These are phyloP conservation scores for Phialemoniopsis sp. DNA, from an alignment of 2,329 filamentous ascomycete genomes.

Conservation along the genomic window DNA sequence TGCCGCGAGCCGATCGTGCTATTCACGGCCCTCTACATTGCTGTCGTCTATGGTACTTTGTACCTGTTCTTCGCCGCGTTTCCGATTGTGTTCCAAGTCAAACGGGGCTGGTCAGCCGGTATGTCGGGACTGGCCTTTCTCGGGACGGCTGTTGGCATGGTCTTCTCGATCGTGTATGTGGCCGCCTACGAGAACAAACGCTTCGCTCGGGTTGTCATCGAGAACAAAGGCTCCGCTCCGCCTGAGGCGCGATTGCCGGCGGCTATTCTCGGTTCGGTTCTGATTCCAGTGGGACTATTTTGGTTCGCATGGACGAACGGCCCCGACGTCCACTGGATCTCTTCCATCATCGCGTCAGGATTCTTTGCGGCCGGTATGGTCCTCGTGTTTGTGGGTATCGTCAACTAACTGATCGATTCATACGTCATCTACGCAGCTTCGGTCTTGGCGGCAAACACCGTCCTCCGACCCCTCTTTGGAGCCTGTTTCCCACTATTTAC, in stretches of 20 bases:
- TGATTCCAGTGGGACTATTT: constrained; percentile 37
- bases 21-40: constrained; percentile 60
- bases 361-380: not conserved
- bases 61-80: constrained; percentile 53
- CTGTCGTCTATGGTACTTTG: constrained; percentile 51
- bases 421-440: no score
- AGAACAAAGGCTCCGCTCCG: constrained; percentile 22
- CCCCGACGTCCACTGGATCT: not conserved
- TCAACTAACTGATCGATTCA: not conserved
- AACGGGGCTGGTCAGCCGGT: constrained; percentile 53
- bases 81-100: constrained; percentile 58
- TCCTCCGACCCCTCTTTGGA: no score
- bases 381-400: not conserved
- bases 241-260: constrained; percentile 36
- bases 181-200: constrained; percentile 49
- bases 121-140: constrained; percentile 59
- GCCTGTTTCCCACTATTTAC: no score
- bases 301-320: constrained; percentile 15
- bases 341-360: not conserved
- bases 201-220: no score
- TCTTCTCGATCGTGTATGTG: constrained; percentile 48
- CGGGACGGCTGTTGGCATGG: constrained; percentile 62
- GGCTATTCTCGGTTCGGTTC: constrained; percentile 35
- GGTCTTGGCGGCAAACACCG: no score
- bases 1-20: constrained; percentile 65